Conservation (phyloP, 2,329 filamentous ascomycete species). For the Fonsecaea nubica region DNA sequence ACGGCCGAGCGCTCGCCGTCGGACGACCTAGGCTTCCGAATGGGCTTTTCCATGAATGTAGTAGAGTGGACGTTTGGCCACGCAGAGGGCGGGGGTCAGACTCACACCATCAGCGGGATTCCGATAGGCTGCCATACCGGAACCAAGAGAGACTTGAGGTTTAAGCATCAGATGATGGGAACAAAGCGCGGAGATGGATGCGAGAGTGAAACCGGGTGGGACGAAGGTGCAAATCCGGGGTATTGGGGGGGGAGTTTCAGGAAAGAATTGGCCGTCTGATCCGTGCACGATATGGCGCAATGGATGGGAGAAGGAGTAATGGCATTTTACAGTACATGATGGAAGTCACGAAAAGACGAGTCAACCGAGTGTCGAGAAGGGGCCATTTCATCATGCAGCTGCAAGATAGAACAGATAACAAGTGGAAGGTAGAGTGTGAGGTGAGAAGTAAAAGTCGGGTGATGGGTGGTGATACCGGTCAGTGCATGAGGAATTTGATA, state of each 20-base stretch:
- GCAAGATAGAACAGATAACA: not conserved
- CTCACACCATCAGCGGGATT: conserved; percentile 2
- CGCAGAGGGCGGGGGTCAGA: not conserved
- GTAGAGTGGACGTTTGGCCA: not conserved
- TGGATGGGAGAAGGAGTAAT: not conserved
- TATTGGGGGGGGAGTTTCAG: not conserved
- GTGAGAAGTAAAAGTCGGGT: not conserved
- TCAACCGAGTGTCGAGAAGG: not conserved
- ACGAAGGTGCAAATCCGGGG: not conserved
- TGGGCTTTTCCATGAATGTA: not conserved
- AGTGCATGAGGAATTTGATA: not conserved
- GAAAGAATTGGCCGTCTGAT: not conserved
- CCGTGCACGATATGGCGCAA: not conserved
- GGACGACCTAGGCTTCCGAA: not conserved
- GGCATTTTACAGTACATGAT: not conserved
- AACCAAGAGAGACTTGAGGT: not conserved
- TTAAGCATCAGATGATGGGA: conserved; percentile 2
- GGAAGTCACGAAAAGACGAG: not conserved
- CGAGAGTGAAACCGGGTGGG: not conserved
- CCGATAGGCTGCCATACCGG: not conserved
- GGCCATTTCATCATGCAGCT: not conserved
- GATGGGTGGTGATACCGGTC: conserved; percentile 1
- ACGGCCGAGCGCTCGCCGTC: not conserved
- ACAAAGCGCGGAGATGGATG: not conserved
- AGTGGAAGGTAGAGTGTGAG: not conserved